Evolutionary conservation across 371 early-diverging fungal species (phyloP), one percentile per base, ranked within the genome.

Genomic region (Coemansia sp.): DNA sequence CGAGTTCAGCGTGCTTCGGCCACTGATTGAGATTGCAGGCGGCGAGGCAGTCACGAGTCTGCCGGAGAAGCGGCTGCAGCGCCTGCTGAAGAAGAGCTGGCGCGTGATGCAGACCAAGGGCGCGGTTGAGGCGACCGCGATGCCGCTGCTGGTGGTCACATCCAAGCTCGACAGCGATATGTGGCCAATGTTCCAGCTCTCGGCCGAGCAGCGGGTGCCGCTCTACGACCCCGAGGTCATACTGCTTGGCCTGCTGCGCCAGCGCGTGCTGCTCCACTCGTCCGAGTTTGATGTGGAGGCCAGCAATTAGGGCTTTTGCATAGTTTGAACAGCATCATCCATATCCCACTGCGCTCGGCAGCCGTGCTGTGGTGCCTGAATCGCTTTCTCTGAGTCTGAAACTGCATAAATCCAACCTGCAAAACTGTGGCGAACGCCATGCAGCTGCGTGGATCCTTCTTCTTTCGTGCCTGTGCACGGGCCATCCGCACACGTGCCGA

Each of bases 11-110:
- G 62, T 53, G 26, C 67, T 77, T 16, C 42, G 41, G 43, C 59
- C 71, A 35, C 59, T 77, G 40, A 50, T 77, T 7, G 77, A 76
- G 52, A 45, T 53, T 12, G 67, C 67, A 1, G 77, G 77, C 4
- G 77, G 77, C 50, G 35, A 36, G 33, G 70, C 62, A 2, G 75
- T 70, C 12, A 48, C 49, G 10, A 51, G 40, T 11, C 68, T 70
- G 31, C 50, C 60, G 0, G 41, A 48, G 2, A 1, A 48, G 11
- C 40, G 59, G 47, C 65, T 76, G 47, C 35, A 33, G 48, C 41
- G 14, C 39, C 65, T 70, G 58, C 51, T 69, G n/a, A 42, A 45
- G 30, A 39, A 57, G 49, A 67, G 53, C 55, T 16, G 20, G 11
- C 58, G 62, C 16, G 47, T 33, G 9, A n/a, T 55, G 9, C 40